Evolutionary conservation across 202 grass and related monocot genomes (phyloP).

Genomic region (Elaeis oleifera): DNA sequence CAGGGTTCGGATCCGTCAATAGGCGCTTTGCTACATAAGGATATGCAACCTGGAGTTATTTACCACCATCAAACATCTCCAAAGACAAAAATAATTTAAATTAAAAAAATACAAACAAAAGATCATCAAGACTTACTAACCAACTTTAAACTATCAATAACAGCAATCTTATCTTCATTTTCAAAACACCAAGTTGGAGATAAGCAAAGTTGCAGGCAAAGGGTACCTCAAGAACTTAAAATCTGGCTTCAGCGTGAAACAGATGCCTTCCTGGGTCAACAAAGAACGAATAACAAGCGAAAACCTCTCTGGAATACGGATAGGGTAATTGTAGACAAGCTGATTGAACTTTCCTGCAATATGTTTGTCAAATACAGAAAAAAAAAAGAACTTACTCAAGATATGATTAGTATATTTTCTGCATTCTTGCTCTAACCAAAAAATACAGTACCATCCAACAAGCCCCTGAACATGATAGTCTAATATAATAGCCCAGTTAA

Average conservation of each 20-base stretch:
- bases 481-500: no score
- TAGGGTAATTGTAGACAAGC: constrained; percentile 92
- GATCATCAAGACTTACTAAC: no score
- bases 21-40: constrained; percentile 93
- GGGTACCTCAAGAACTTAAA: constrained; percentile 97
- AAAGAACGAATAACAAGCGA: constrained; percentile 98
- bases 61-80: neutral
- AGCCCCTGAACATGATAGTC: no score
- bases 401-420: neutral
- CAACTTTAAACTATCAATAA: no score
- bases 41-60: constrained; percentile 76
- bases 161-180: neutral
- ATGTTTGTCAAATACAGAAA: constrained; percentile 3
- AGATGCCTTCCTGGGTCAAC: constrained; percentile 96
- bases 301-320: constrained; percentile 96
- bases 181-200: constrained; percentile 2
- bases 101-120: no score
- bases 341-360: constrained; percentile 94
- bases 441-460: neutral
- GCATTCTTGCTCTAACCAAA: neutral
- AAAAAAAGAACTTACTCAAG: neutral
- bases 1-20: constrained; percentile 94
- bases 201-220: constrained; percentile 13
- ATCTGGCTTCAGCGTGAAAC: constrained; percentile 79
- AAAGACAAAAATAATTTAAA: no score